Conservation (phyloP, 257 asterid species). For the Capsicum rhomboideum region DNA sequence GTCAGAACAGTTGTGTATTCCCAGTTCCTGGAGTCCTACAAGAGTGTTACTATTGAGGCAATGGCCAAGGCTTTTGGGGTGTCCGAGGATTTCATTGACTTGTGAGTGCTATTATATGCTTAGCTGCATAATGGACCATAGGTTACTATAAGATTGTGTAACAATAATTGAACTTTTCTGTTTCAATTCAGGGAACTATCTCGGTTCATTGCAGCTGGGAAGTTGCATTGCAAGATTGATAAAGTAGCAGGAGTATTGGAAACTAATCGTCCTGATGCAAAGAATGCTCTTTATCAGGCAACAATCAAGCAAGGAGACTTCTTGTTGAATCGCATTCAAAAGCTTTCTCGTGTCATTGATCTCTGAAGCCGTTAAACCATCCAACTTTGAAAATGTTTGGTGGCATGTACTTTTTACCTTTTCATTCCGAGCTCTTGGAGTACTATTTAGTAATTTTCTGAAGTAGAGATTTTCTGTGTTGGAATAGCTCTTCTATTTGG, state of each 20-base stretch:
- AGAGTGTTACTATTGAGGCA: constrained; percentile 74
- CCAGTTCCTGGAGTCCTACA: constrained; percentile 81
- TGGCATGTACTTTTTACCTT: neutral
- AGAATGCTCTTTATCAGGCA: constrained; percentile 87
- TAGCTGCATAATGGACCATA: neutral
- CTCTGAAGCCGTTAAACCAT: constrained; percentile 26
- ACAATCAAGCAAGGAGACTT: constrained; percentile 94
- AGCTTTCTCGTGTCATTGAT: constrained; percentile 91
- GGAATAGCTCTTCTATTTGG: neutral
- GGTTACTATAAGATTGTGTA: neutral
- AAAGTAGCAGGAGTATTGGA: constrained; percentile 83
- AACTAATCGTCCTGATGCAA: constrained; percentile 89
- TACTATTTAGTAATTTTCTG: neutral
- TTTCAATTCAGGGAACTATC: constrained; percentile 54
- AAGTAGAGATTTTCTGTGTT: neutral
- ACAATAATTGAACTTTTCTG: neutral
- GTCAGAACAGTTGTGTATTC: constrained; percentile 70
- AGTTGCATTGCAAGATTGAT: constrained; percentile 78
- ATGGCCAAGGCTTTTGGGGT: constrained; percentile 85
- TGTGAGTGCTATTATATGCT: constrained; percentile 29
- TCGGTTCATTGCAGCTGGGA: constrained; percentile 76
- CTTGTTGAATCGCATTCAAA: constrained; percentile 85
- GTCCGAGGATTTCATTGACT: constrained; percentile 61
- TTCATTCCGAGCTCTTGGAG: neutral
- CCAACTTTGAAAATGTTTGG: too few relatives aligned